Evolutionary conservation across 2,329 filamentous ascomycete genomes (phyloP).

Genomic region (Colletotrichum tanaceti): DNA sequence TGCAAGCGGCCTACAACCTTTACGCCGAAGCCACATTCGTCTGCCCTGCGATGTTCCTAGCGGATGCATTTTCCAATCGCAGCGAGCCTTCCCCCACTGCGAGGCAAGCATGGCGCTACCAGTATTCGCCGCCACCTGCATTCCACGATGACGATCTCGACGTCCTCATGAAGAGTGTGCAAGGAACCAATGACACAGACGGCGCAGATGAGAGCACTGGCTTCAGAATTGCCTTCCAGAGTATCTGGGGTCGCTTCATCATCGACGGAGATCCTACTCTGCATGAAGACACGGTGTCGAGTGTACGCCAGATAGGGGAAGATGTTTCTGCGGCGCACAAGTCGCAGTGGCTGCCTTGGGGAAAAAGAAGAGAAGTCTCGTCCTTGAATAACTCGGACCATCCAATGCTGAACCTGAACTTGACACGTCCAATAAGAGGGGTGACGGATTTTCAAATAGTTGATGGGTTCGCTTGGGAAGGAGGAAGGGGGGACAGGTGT

Average conservation of each 20-base stretch:
- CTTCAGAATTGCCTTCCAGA: neutral
- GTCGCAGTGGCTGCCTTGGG: conserved; percentile 1
- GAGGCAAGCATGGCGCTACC: conserved; percentile 57
- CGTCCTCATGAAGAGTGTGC: neutral
- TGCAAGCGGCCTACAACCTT: conserved; percentile 65
- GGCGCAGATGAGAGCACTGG: neutral
- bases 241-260: neutral
- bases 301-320: neutral
- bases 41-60: conserved; percentile 67
- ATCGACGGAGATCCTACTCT: neutral
- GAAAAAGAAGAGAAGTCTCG: neutral
- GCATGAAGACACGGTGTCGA: neutral
- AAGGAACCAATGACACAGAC: neutral
- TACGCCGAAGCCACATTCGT: conserved; percentile 66
- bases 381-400: neutral
- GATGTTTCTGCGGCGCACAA: neutral
- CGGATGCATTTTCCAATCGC: conserved; percentile 55
- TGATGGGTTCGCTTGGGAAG: neutral
- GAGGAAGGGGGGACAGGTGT: neutral
- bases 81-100: neutral
- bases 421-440: neutral
- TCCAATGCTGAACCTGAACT: neutral
- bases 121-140: conserved; percentile 57
- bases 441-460: neutral
- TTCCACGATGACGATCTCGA: conserved; percentile 53